Conservation (phyloP, 192 early-diverging fungal species). For the Coemansia nantahalensis region DNA sequence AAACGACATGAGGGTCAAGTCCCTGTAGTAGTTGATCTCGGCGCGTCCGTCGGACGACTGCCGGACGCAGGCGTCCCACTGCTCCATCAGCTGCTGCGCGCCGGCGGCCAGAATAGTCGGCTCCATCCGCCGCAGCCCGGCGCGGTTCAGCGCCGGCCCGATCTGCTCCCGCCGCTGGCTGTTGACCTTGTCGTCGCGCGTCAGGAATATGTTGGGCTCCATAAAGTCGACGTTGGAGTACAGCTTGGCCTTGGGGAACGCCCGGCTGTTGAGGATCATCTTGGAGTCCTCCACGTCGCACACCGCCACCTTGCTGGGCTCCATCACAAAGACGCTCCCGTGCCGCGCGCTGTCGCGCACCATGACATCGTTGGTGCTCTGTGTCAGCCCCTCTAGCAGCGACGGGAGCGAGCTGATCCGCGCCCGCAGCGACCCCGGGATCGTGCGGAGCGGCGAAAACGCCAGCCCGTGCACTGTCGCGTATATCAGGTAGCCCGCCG, state of each 20-base stretch:
- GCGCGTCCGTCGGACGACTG: not conserved
- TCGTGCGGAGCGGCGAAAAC: slow-evolving; percentile 25
- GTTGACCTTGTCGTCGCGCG: slow-evolving; percentile 30
- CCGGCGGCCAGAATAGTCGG: slow-evolving; percentile 29
- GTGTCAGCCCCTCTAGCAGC: slow-evolving; percentile 4
- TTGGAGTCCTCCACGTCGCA: slow-evolving; percentile 37
- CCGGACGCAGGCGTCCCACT: slow-evolving; percentile 15
- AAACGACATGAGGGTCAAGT: slow-evolving; percentile 30
- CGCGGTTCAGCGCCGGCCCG: slow-evolving; percentile 23
- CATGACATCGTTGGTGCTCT: slow-evolving; percentile 31
- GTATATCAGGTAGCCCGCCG: slow-evolving; percentile 1
- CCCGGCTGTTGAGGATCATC: slow-evolving; percentile 19
- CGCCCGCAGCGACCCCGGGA: slow-evolving; percentile 24
- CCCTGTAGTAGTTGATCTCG: slow-evolving; percentile 19
- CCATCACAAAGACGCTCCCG: slow-evolving; percentile 32
- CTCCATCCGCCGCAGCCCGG: slow-evolving; percentile 37
- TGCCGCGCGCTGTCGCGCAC: slow-evolving; percentile 10
- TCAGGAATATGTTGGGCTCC: slow-evolving; percentile 45
- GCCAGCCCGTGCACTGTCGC: slow-evolving; percentile 5
- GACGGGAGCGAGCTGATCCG: slow-evolving; percentile 17
- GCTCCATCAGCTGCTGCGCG: slow-evolving; percentile 16
- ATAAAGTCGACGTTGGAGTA: slow-evolving; percentile 30
- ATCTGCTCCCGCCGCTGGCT: slow-evolving; percentile 32
- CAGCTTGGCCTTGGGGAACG: slow-evolving; percentile 18
- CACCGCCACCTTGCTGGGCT: slow-evolving; percentile 25